phyloP scores from a whole-genome alignment of 106 monocot genomes.

The Dendrobium huoshanense region DNA sequence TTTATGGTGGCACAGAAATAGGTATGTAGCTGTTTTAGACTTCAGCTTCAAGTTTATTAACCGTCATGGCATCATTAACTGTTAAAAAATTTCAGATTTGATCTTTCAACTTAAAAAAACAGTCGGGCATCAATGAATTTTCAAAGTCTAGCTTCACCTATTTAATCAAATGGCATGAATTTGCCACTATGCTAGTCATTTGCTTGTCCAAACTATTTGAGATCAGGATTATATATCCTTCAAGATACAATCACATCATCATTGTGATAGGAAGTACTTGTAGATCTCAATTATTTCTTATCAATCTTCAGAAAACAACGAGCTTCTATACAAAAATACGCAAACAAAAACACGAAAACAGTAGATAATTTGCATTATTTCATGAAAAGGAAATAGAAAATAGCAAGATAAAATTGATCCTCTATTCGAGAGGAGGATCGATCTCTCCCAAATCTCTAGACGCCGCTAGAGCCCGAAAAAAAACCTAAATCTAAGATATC shows the following conservation, averaged over 20 bases:
- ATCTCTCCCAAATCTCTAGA: no score
- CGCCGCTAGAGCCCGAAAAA: no score
- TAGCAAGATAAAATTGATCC: no score
- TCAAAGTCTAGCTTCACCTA: background rate
- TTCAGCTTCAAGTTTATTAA: background rate
- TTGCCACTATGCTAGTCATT: background rate
- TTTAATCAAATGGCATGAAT: background rate
- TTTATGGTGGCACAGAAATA: background rate
- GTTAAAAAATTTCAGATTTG: background rate
- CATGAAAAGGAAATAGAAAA: no score
- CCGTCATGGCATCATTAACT: background rate
- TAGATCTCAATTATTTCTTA: no score
- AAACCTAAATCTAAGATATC: no score
- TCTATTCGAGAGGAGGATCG: no score
- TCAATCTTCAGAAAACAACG: no score
- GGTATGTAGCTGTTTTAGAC: background rate
- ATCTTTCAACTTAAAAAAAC: background rate
- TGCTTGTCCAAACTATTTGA: background rate
- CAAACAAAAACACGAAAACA: no score
- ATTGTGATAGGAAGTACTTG: no score
- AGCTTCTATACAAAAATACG: no score
- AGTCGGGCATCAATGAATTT: background rate
- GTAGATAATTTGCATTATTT: no score
- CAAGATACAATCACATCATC: background rate
- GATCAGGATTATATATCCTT: background rate